Evolutionary conservation across 345 rosid genomes (phyloP), one percentile per base, ranked within the genome.

Genomic region (Aquilaria sinensis): DNA sequence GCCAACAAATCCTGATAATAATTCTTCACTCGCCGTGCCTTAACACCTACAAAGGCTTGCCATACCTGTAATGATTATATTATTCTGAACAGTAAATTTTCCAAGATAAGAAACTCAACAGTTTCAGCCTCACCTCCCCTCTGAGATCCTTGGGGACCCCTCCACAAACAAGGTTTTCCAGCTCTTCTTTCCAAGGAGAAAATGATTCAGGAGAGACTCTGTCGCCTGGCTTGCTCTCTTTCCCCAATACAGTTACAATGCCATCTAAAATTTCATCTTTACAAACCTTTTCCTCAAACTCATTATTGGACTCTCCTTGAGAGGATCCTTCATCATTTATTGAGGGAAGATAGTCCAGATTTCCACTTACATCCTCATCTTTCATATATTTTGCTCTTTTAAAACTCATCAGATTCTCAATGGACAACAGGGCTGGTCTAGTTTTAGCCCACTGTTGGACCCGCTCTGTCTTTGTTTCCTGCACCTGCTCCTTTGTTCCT

Each of bases 41-140:
- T 85, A 57, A 83, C 87, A 66, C 97, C 97, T 62, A 82, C 90
- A 79, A 87, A 87, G 58, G 97, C 90, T 79, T 90, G 97, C 97
- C 97, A 90, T 41, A 87, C 85, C 97, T 90, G 74, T 51, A 58
- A 56, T 57, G 72, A 52, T 57, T 72, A 70, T 37, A 68, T 53
- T 45, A 70, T 14, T 47, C 53, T 41, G 33, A 45, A 37, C 48
- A 29, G 51, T 58, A 0, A 41, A 7, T 31, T 34, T 52, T 50
- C 51, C 41, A 47, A 47, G 15, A 62, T 53, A 31, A 67, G 46
- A 70, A 63, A 57, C 56, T 47, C 12, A 60, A 57, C 15, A 59
- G 31, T 23, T 41, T 57, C 50, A 67, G 62, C 34, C 43, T 54
- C 63, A 85, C 97, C 87, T 90, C 97, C 53, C 96, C 97, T 72